Evolutionary conservation across 2,329 filamentous ascomycete genomes (phyloP).

Genomic region (Diaporthe longicolla): DNA sequence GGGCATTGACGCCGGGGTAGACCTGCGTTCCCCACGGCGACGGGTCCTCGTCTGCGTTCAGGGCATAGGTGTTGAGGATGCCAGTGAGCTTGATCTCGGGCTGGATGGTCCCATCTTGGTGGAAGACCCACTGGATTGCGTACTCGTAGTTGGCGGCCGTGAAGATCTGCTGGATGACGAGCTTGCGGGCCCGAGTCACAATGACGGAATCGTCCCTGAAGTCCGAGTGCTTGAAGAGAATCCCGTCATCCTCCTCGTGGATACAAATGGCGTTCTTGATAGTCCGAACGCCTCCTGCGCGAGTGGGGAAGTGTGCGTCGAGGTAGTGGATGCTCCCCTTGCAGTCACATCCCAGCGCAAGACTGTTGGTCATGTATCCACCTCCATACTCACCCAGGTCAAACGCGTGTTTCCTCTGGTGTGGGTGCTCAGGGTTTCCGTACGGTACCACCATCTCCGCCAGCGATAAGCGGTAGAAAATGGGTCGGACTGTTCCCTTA

Average conservation of each 20-base stretch:
- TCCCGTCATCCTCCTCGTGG: conserved; percentile 92
- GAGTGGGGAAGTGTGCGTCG: conserved; percentile 87
- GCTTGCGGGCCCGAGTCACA: conserved; percentile 87
- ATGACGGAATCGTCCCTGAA: conserved; percentile 92
- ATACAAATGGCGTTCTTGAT: conserved; percentile 97
- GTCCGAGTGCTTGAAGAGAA: conserved; percentile 94
- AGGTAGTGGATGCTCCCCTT: conserved; percentile 94
- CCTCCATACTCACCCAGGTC: conserved; percentile 86
- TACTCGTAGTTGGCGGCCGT: conserved; percentile 98
- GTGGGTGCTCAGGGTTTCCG: conserved; percentile 83
- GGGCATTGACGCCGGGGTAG: conserved; percentile 90
- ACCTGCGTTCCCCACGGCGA: conserved; percentile 93
- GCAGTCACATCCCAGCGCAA: conserved; percentile 85
- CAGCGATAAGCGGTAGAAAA: conserved; percentile 91
- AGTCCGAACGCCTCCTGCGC: conserved; percentile 79
- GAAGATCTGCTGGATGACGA: conserved; percentile 92
- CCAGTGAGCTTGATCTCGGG: conserved; percentile 93
- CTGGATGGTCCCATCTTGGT: conserved; percentile 92
- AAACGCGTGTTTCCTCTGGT: conserved; percentile 86
- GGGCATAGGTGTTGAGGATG: conserved; percentile 91
- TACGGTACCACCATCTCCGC: conserved; percentile 97
- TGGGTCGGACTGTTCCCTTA: conserved; percentile 79
- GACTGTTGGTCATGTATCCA: conserved; percentile 86
- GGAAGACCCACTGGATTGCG: conserved; percentile 84
- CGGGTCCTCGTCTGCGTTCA: conserved; percentile 85